Evolutionary conservation across 805 yeast species (phyloP).

Genomic region (Priceomyces medius): DNA sequence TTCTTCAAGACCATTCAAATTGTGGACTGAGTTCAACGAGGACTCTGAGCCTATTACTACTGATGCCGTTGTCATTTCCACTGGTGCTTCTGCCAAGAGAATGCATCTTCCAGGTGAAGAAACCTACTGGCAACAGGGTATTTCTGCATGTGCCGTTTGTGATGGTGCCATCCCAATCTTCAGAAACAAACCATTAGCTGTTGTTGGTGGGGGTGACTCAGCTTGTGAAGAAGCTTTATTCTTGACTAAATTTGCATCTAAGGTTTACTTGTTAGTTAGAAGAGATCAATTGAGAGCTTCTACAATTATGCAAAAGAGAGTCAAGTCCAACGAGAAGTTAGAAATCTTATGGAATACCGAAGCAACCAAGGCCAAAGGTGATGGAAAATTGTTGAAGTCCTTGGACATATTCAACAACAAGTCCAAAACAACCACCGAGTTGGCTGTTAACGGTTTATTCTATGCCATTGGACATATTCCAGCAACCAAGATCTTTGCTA

Average conservation of each 20-base stretch:
- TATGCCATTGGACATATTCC: slow-evolving; percentile 98
- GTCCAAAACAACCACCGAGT: slow-evolving; percentile 65
- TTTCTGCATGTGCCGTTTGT: slow-evolving; percentile 99
- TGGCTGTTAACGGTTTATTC: slow-evolving; percentile 87
- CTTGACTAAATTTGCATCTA: slow-evolving; percentile 95
- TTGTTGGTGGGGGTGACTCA: slow-evolving; percentile 98
- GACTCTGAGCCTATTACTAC: slow-evolving; percentile 88
- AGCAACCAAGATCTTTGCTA: slow-evolving; percentile 79
- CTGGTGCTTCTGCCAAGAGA: slow-evolving; percentile 98
- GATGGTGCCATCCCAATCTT: slow-evolving; percentile 99
- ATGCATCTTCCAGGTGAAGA: slow-evolving; percentile 95
- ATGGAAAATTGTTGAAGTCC: slow-evolving; percentile 75
- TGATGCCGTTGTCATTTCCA: slow-evolving; percentile 89
- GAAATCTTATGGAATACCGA: slow-evolving; percentile 88
- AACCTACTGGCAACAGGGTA: slow-evolving; percentile 98
- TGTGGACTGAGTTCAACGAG: slow-evolving; percentile 95
- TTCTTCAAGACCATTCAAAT: slow-evolving; percentile 85
- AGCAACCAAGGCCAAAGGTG: slow-evolving; percentile 87
- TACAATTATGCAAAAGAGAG: slow-evolving; percentile 95
- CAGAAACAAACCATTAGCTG: slow-evolving; percentile 97
- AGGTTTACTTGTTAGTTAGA: slow-evolving; percentile 91
- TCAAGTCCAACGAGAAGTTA: slow-evolving; percentile 75
- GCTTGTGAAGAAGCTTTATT: slow-evolving; percentile 99
- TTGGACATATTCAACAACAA: slow-evolving; percentile 68
- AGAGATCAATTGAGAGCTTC: slow-evolving; percentile 95